phyloP scores from a whole-genome alignment of 805 yeast species.

The Ogataea saltuana region DNA sequence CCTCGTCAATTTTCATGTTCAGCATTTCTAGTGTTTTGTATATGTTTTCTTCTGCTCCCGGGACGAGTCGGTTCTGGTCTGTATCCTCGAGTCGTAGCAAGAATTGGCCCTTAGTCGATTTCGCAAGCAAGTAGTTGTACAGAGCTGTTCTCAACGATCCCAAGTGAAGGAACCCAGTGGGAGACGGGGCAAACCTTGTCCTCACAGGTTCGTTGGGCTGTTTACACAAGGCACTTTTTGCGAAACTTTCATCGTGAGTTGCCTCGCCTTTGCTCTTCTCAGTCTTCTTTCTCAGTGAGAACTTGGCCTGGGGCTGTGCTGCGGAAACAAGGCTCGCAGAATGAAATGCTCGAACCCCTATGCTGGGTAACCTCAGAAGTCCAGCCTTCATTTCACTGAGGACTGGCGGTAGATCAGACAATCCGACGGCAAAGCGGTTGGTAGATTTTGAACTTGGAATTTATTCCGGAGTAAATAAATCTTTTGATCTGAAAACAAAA shows the following conservation, averaged over 20 bases:
- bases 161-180: slow-evolving; percentile 91
- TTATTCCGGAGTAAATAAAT: too few relatives aligned
- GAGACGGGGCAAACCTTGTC: slow-evolving; percentile 97
- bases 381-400: too few relatives aligned
- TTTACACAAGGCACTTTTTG: not conserved
- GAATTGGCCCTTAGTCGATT: slow-evolving; percentile 76
- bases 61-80: slow-evolving; percentile 74
- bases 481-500: slow-evolving; percentile 4
- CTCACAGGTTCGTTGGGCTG: slow-evolving; percentile 60
- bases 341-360: slow-evolving; percentile 3
- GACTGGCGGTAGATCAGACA: too few relatives aligned
- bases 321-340: slow-evolving; percentile 1
- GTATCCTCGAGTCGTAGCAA: slow-evolving; percentile 89
- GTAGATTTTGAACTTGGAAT: not conserved
- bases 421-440: too few relatives aligned
- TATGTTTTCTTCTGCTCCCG: slow-evolving; percentile 81
- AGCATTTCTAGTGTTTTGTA: slow-evolving; percentile 79
- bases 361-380: not conserved
- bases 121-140: slow-evolving; percentile 83
- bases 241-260: not conserved
- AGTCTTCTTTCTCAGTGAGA: slow-evolving; percentile 16
- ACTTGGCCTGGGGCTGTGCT: slow-evolving; percentile 12
- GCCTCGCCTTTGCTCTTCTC: not conserved
- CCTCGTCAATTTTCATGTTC: slow-evolving; percentile 75
- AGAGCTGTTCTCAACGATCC: slow-evolving; percentile 94